These are phyloP conservation scores for Lyophyllum atratum DNA, from an alignment of 768 basidiomycete species.

Conservation along the genomic window DNA sequence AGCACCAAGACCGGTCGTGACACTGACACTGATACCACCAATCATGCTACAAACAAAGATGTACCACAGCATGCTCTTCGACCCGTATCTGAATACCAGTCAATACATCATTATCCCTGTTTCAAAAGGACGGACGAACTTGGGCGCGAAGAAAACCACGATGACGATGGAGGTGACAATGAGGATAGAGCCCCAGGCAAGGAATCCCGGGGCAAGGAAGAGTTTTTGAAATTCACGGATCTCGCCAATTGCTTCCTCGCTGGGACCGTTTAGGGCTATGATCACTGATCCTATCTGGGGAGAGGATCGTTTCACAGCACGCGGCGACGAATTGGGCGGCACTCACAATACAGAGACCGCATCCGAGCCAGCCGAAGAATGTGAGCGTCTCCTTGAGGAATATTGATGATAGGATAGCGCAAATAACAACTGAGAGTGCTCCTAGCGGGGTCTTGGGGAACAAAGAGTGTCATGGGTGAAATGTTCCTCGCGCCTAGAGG, in stretches of 20 bases:
- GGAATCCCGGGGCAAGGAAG: constrained; percentile 83
- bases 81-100: constrained; percentile 62
- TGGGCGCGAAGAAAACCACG: constrained; percentile 82
- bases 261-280: constrained; percentile 52
- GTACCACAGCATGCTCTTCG: constrained; percentile 93
- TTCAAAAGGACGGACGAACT: constrained; percentile 38
- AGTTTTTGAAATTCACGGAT: constrained; percentile 74
- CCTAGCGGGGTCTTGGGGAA: constrained; percentile 82
- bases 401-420: constrained; percentile 88
- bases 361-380: constrained; percentile 98
- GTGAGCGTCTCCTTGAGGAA: constrained; percentile 92
- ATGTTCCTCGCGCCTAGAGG: neutral
- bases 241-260: constrained; percentile 67
- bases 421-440: constrained; percentile 94
- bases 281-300: constrained; percentile 22
- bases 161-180: constrained; percentile 69
- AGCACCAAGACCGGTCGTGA: constrained; percentile 90
- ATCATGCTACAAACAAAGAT: constrained; percentile 95
- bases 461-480: constrained; percentile 4
- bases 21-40: constrained; percentile 92
- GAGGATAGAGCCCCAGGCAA: constrained; percentile 66
- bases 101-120: constrained; percentile 2
- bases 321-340: constrained; percentile 19
- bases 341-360: constrained; percentile 87
- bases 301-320: constrained; percentile 3